Conservation (phyloP, 1,284 basidiomycete species). For the Puccinia triticina region DNA sequence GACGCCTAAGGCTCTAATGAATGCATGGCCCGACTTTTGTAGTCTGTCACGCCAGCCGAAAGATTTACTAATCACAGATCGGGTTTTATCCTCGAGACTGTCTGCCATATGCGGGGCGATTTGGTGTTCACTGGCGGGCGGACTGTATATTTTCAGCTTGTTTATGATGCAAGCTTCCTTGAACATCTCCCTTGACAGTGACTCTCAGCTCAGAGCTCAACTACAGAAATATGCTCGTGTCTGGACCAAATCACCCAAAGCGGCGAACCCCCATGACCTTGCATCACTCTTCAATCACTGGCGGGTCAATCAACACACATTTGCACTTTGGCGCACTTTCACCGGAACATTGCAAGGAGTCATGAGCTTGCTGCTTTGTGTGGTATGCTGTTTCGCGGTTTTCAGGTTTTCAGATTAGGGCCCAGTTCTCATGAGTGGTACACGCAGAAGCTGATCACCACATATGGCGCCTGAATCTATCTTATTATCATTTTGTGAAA, state of each 20-base stretch:
- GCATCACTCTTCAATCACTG: slow-evolving; percentile 7
- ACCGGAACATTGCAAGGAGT: slow-evolving; percentile 16
- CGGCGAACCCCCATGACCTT: background rate
- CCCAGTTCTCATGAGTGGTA: no score
- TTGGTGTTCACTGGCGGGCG: background rate
- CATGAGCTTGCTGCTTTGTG: slow-evolving; percentile 1
- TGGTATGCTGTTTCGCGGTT: background rate
- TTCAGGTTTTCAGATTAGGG: background rate
- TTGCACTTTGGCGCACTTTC: background rate
- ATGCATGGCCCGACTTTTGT: background rate
- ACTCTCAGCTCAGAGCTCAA: background rate
- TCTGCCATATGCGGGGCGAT: background rate
- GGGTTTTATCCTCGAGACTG: background rate
- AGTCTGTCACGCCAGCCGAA: slow-evolving; percentile 18
- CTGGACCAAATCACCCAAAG: background rate
- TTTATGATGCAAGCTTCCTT: slow-evolving; percentile 5
- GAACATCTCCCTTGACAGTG: background rate
- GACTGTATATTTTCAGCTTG: slow-evolving; percentile 5
- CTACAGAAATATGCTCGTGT: background rate
- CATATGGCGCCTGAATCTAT: background rate
- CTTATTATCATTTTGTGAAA: background rate
- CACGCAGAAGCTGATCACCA: background rate
- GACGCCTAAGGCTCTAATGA: background rate
- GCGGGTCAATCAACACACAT: slow-evolving; percentile 5
- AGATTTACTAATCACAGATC: background rate